These are phyloP conservation scores for Carallia pectinifolia DNA, from an alignment of 345 rosid species.

Conservation along the genomic window DNA sequence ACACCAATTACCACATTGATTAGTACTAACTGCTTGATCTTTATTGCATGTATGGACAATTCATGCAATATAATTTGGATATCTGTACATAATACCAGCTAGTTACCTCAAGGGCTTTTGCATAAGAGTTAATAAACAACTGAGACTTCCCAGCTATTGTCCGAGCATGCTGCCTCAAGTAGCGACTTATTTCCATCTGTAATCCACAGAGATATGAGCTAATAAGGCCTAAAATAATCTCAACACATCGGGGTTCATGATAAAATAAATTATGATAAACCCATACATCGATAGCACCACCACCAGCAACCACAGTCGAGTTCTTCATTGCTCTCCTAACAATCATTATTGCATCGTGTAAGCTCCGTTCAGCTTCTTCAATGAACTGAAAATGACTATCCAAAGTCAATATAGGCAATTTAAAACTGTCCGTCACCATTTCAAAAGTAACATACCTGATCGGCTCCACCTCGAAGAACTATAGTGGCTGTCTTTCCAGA, in stretches of 20 bases:
- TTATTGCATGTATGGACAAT: neutral
- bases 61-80: neutral
- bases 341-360: slow-evolving; percentile 99
- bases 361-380: slow-evolving; percentile 99
- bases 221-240: slow-evolving; percentile 4
- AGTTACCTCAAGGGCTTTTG: slow-evolving; percentile 95
- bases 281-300: slow-evolving; percentile 98
- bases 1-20: neutral
- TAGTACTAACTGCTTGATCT: neutral
- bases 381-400: slow-evolving; percentile 62
- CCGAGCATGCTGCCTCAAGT: slow-evolving; percentile 91
- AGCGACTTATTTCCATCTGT: slow-evolving; percentile 97
- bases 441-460: slow-evolving; percentile 65
- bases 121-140: slow-evolving; percentile 92
- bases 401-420: neutral
- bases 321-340: slow-evolving; percentile 96
- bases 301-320: slow-evolving; percentile 98
- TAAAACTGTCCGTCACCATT: neutral
- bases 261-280: slow-evolving; percentile 6
- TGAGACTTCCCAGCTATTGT: slow-evolving; percentile 95
- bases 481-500: slow-evolving; percentile 92
- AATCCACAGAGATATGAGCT: slow-evolving; percentile 18
- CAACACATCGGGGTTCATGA: neutral
- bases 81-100: neutral
- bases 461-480: slow-evolving; percentile 99